These are phyloP conservation scores for Populus simonii DNA, from an alignment of 345 rosid genomes.

Conservation along the genomic window DNA sequence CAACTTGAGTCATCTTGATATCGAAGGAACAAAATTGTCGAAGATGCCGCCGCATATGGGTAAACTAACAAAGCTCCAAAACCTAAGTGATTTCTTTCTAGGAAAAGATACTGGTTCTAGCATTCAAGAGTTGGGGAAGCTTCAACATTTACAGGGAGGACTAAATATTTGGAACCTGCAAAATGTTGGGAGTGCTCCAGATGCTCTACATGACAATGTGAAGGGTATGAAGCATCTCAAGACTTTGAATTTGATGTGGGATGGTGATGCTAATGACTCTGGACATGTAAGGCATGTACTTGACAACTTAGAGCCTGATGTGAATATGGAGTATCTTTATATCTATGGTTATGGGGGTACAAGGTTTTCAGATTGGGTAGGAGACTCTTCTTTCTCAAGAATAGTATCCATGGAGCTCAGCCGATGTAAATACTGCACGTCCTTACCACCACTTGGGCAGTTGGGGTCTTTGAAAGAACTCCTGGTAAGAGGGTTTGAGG, in stretches of 20 bases:
- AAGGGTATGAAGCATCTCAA: background rate
- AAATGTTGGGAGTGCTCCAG: background rate
- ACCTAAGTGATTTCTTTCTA: background rate
- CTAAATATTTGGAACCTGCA: conserved; percentile 1
- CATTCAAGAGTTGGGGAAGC: background rate
- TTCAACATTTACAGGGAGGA: background rate
- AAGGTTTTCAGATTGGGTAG: conserved; percentile 1
- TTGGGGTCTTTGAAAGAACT: conserved; percentile 2
- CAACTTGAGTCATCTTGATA: conserved; percentile 32
- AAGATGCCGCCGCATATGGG: conserved; percentile 4
- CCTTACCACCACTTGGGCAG: conserved; percentile 16
- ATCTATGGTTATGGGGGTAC: conserved; percentile 2
- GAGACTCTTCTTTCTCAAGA: background rate
- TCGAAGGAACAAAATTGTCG: conserved; percentile 19
- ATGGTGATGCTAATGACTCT: background rate
- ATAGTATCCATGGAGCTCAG: background rate
- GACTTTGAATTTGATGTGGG: background rate
- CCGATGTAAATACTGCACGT: background rate
- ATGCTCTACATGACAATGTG: background rate
- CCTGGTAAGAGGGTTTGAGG: background rate
- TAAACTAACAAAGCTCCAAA: background rate
- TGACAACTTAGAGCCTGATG: background rate
- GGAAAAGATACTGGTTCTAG: background rate
- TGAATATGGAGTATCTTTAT: background rate
- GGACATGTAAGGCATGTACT: background rate